A percentile compares a stretch with the other conserved stretches of the same genome.
These are phyloP conservation scores for Fusarium equiseti DNA, from an alignment of 2,329 filamentous ascomycete genomes.

Conservation along the genomic window DNA sequence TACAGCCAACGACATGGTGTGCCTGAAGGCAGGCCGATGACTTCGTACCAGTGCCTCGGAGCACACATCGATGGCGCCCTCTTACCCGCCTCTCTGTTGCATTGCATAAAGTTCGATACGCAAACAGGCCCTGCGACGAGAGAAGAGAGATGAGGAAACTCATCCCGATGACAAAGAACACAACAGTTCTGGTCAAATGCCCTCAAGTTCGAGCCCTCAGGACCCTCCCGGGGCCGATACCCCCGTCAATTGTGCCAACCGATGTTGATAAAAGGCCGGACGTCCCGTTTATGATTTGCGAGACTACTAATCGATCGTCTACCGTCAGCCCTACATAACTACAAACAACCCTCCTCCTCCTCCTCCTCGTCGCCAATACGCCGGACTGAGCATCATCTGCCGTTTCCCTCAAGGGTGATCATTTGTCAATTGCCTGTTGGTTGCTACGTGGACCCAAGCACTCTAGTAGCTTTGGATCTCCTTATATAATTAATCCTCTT, in stretches of 20 bases:
- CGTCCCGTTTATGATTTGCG: constrained; percentile 34
- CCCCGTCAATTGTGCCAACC: constrained; percentile 21
- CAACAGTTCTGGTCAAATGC: constrained; percentile 17
- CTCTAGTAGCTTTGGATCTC: background rate
- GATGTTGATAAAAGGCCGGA: constrained; percentile 41
- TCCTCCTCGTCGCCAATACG: background rate
- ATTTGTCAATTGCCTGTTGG: background rate
- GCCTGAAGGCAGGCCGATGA: constrained; percentile 25
- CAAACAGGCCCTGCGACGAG: constrained; percentile 26
- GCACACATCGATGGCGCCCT: constrained; percentile 2
- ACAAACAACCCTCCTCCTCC: background rate
- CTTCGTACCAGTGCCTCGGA: constrained; percentile 28
- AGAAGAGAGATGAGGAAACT: constrained; percentile 42
- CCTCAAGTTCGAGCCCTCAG: constrained; percentile 10
- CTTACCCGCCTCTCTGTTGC: constrained; percentile 23
- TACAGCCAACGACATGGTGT: constrained; percentile 38
- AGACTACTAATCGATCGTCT: constrained; percentile 26
- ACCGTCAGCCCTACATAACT: constrained; percentile 44
- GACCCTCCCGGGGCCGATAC: constrained; percentile 17
- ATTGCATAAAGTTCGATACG: constrained; percentile 29
- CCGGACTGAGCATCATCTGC: constrained; percentile 7
- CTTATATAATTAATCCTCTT: constrained; percentile 7
- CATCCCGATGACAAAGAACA: constrained; percentile 25
- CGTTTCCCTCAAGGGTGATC: constrained; percentile 1
- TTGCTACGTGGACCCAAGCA: background rate